Conservation (phyloP, 257 asterid species). For the Ehretia macrophylla region DNA sequence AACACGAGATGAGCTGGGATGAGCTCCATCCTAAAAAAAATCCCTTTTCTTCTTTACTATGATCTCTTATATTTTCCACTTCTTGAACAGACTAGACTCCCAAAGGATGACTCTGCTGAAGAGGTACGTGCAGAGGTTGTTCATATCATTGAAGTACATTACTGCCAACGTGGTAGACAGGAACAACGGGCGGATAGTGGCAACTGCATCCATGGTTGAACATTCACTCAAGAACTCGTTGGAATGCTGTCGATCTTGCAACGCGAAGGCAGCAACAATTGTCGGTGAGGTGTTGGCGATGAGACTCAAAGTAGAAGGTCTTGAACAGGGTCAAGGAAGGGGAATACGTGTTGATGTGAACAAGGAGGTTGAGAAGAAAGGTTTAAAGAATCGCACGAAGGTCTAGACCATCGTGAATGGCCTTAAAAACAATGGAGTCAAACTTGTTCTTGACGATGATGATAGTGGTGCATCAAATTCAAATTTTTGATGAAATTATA, state of each 20-base stretch:
- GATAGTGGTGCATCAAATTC: slow-evolving; percentile 9
- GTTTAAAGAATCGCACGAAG: slow-evolving; percentile 63
- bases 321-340: slow-evolving; percentile 70
- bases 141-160: slow-evolving; percentile 76
- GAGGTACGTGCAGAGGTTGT: slow-evolving; percentile 69
- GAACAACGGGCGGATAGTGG: slow-evolving; percentile 62
- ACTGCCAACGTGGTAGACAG: slow-evolving; percentile 84
- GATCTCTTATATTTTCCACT: not conserved
- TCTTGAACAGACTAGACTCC: not conserved
- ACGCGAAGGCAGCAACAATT: slow-evolving; percentile 77
- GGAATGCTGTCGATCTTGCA: slow-evolving; percentile 81
- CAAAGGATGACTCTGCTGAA: slow-evolving; percentile 54
- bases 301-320: slow-evolving; percentile 81
- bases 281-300: slow-evolving; percentile 90
- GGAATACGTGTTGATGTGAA: slow-evolving; percentile 67
- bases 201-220: slow-evolving; percentile 70
- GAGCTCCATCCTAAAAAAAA: too few species aligned
- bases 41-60: too few species aligned
- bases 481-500: not conserved
- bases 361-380: slow-evolving; percentile 77
- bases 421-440: slow-evolving; percentile 56
- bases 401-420: slow-evolving; percentile 69
- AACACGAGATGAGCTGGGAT: too few species aligned
- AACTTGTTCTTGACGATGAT: slow-evolving; percentile 51
- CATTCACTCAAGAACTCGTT: slow-evolving; percentile 58